Percentiles rank a stretch among this genome's conserved stretches.
Evolutionary conservation across 2,329 filamentous ascomycete species (phyloP).

Genomic region (Paecilomyces fulvus): DNA sequence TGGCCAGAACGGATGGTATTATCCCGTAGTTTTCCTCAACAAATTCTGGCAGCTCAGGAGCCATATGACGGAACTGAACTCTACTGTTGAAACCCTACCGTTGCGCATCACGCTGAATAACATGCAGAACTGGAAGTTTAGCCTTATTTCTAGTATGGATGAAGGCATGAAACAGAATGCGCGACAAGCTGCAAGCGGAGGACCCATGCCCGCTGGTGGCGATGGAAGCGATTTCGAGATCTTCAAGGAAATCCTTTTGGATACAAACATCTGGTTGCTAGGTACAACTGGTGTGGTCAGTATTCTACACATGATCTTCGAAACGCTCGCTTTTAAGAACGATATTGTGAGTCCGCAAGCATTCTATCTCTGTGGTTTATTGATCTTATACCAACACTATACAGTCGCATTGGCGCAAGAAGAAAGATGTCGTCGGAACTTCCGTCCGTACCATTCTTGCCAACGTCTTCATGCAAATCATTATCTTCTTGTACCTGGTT

Average conservation of each 20-base stretch:
- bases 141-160: constrained; percentile 73
- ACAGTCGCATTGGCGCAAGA: constrained; percentile 86
- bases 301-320: constrained; percentile 87
- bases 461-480: constrained; percentile 93
- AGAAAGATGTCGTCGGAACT: constrained; percentile 98
- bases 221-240: constrained; percentile 94
- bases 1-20: constrained; percentile 89
- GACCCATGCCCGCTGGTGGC: constrained; percentile 63
- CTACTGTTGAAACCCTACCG: constrained; percentile 73
- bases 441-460: constrained; percentile 92
- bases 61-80: constrained; percentile 88
- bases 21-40: constrained; percentile 84
- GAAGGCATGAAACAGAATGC: constrained; percentile 77
- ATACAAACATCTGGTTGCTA: constrained; percentile 88
- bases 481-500: constrained; percentile 94
- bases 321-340: constrained; percentile 92
- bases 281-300: constrained; percentile 76
- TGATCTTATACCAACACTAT: constrained; percentile 9
- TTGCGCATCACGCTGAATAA: constrained; percentile 78
- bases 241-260: constrained; percentile 89
- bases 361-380: neutral
- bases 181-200: constrained; percentile 66
- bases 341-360: constrained; percentile 61
- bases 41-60: constrained; percentile 93
- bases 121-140: constrained; percentile 82